Evolutionary conservation across 768 basidiomycete genomes (phyloP).

Genomic region (Porpolomopsis calyptriformis): DNA sequence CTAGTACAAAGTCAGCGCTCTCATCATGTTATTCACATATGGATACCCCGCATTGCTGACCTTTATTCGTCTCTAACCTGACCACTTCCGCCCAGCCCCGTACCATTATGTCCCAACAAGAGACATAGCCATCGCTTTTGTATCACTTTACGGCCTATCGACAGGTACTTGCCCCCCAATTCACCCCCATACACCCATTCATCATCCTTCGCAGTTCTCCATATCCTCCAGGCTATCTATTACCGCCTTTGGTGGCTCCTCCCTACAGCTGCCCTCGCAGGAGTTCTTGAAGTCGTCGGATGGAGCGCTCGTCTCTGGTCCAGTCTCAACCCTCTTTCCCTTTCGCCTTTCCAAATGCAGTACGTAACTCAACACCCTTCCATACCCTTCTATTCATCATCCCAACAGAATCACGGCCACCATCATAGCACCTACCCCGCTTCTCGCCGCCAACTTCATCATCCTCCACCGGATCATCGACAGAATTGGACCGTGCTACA

Average conservation of each 20-base stretch:
- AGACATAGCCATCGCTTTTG: constrained; percentile 17
- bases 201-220: constrained; percentile 26
- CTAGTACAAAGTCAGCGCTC: too few relatives aligned
- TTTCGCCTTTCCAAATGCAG: constrained; percentile 30
- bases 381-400: neutral
- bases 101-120: constrained; percentile 20
- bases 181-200: neutral
- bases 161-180: constrained; percentile 20
- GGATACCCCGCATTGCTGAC: too few relatives aligned
- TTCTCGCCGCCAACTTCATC: constrained; percentile 48
- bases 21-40: too few relatives aligned
- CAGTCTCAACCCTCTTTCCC: constrained; percentile 17
- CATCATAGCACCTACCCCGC: constrained; percentile 45
- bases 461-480: constrained; percentile 40
- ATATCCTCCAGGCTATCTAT: constrained; percentile 33
- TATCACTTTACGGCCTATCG: constrained; percentile 29
- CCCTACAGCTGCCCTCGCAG: constrained; percentile 37
- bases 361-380: constrained; percentile 17
- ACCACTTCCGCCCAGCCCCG: constrained; percentile 14
- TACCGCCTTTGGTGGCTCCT: constrained; percentile 44
- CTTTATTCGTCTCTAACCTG: too few relatives aligned
- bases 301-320: constrained; percentile 53
- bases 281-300: constrained; percentile 40
- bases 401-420: constrained; percentile 35
- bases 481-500: constrained; percentile 36